phyloP scores from a whole-genome alignment of 2,329 filamentous ascomycete species.

The Phaeosphaeriaceae sp. region DNA sequence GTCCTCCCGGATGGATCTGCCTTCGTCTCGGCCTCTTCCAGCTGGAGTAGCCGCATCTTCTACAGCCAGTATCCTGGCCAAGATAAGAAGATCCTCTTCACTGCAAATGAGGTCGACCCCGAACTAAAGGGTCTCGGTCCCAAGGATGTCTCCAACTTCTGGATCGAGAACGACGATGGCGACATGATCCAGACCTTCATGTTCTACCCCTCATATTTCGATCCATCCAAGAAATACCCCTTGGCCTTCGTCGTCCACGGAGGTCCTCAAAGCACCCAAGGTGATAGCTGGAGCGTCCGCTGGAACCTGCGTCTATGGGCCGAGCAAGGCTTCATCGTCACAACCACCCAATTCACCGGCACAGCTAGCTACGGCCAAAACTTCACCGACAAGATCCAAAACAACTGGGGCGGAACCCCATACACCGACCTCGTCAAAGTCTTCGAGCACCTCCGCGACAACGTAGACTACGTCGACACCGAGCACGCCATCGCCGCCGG shows the following conservation, averaged over 20 bases:
- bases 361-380: conserved; percentile 82
- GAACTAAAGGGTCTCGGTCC: conserved; percentile 70
- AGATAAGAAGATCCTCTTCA: conserved; percentile 56
- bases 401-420: conserved; percentile 84
- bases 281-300: conserved; percentile 77
- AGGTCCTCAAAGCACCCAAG: conserved; percentile 78
- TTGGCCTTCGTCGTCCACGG: conserved; percentile 82
- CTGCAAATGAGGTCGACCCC: conserved; percentile 71
- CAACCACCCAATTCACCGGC: conserved; percentile 83
- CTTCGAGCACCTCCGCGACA: conserved; percentile 75
- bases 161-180: conserved; percentile 70
- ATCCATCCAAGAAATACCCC: conserved; percentile 76
- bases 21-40: conserved; percentile 39
- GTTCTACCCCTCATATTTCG: conserved; percentile 70
- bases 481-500: conserved; percentile 76
- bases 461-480: conserved; percentile 74
- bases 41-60: conserved; percentile 44
- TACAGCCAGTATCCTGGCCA: conserved; percentile 36
- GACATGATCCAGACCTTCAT: conserved; percentile 70
- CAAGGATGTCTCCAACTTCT: conserved; percentile 72
- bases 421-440: conserved; percentile 83
- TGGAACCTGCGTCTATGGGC: conserved; percentile 89
- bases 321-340: conserved; percentile 84
- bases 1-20: conserved; percentile 66
- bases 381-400: conserved; percentile 77